phyloP scores from a whole-genome alignment of 805 yeast species.

The Nakazawaea anatomiae region DNA sequence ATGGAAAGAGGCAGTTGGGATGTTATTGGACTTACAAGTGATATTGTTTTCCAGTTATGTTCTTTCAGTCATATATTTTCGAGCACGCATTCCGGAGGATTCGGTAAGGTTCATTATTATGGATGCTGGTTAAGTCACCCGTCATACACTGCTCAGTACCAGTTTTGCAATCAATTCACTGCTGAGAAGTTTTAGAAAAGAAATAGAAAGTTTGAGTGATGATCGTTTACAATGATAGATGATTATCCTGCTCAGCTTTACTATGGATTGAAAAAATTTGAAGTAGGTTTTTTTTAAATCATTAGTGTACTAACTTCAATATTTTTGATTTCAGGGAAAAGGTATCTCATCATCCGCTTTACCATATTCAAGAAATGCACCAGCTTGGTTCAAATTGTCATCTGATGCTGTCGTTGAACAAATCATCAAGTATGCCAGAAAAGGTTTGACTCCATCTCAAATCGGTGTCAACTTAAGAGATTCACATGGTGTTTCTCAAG shows the following conservation, averaged over 20 bases:
- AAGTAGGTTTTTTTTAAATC: constrained; percentile 11
- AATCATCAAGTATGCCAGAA: constrained; percentile 98
- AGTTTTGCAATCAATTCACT: constrained; percentile 29
- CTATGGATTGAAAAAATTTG: constrained; percentile 23
- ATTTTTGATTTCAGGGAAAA: constrained; percentile 67
- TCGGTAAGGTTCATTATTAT: no score
- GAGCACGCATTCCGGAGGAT: no score
- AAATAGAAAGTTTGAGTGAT: constrained; percentile 4
- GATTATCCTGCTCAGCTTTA: constrained; percentile 1
- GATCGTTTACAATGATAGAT: background rate
- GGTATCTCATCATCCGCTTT: constrained; percentile 98
- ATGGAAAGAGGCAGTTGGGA: background rate
- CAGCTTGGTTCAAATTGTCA: constrained; percentile 98
- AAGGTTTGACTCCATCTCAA: constrained; percentile 99
- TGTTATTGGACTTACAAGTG: background rate
- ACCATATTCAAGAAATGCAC: constrained; percentile 98
- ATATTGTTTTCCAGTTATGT: background rate
- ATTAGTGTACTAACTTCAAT: constrained; percentile 33
- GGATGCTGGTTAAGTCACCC: background rate
- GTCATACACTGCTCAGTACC: constrained; percentile 42
- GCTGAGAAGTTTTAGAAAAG: constrained; percentile 4
- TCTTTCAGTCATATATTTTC: no score
- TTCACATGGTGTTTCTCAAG: constrained; percentile 99
- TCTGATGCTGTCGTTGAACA: constrained; percentile 96
- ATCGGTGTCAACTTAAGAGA: constrained; percentile 99